phyloP scores from a whole-genome alignment of 495 filamentous ascomycete species.

The Parathielavia hyrcaniae region DNA sequence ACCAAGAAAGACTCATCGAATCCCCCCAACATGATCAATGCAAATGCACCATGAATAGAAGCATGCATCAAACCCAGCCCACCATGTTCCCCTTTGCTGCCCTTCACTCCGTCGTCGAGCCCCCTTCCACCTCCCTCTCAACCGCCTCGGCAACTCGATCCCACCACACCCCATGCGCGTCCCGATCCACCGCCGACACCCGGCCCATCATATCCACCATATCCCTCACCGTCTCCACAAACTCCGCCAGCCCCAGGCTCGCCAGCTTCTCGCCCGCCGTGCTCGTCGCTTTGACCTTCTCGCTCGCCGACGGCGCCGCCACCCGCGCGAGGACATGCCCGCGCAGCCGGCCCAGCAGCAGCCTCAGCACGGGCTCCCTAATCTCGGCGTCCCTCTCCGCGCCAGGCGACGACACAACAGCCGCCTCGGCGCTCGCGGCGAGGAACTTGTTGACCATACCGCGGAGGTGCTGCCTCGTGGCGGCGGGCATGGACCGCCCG shows the following conservation, averaged over 20 bases:
- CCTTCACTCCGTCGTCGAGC: not conserved
- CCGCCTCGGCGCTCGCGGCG: conserved; percentile 36
- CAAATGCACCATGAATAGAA: not conserved
- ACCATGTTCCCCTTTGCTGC: too few relatives aligned
- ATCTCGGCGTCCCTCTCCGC: conserved; percentile 43
- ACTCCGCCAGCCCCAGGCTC: conserved; percentile 76
- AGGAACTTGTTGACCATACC: conserved; percentile 49
- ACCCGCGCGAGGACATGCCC: conserved; percentile 72
- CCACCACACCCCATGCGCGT: conserved; percentile 74
- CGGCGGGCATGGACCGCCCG: conserved; percentile 68
- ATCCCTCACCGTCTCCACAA: conserved; percentile 74
- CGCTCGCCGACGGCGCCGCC: conserved; percentile 66
- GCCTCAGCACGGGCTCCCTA: conserved; percentile 70
- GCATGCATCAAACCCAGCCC: too few relatives aligned
- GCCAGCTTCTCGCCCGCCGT: conserved; percentile 79
- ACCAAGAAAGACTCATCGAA: too few relatives aligned
- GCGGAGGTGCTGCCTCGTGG: conserved; percentile 53
- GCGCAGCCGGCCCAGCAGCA: conserved; percentile 69
- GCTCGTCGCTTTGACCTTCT: conserved; percentile 72
- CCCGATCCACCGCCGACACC: conserved; percentile 72
- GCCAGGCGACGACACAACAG: too few relatives aligned
- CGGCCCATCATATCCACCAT: conserved; percentile 72
- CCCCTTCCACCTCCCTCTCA: conserved; percentile 27
- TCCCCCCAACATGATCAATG: too few relatives aligned
- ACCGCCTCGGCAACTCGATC: conserved; percentile 54